A percentile compares a stretch with the other conserved stretches of the same genome.
Conservation (phyloP, 2,329 filamentous ascomycete genomes). For the Botryotinia calthae region DNA sequence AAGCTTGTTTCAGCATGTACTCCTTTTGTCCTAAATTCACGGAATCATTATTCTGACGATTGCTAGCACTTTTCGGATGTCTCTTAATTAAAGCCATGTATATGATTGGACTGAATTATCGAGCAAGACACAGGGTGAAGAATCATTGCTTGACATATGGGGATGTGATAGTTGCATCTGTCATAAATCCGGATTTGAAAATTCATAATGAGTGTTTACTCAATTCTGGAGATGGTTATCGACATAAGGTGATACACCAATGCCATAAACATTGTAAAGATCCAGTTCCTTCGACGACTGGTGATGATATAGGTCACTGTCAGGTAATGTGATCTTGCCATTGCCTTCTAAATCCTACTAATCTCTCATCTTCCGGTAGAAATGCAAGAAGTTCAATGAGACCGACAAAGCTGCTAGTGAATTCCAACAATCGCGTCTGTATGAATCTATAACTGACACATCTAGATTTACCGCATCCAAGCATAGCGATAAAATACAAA, state of each 20-base stretch:
- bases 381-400: slow-evolving; percentile 31
- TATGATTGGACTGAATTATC: slow-evolving; percentile 28
- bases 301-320: slow-evolving; percentile 29
- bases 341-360: neutral
- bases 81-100: slow-evolving; percentile 29
- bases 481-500: slow-evolving; percentile 31
- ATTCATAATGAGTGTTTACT: slow-evolving; percentile 31
- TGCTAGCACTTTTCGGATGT: slow-evolving; percentile 23
- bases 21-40: neutral
- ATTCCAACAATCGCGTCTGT: neutral
- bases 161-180: slow-evolving; percentile 30
- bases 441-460: no score
- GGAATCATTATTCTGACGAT: neutral
- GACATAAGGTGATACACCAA: slow-evolving; percentile 23
- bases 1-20: slow-evolving; percentile 26
- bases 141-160: slow-evolving; percentile 29
- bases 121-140: slow-evolving; percentile 23
- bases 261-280: slow-evolving; percentile 33
- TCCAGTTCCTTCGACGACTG: slow-evolving; percentile 21
- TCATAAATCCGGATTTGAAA: slow-evolving; percentile 28
- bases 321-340: slow-evolving; percentile 8
- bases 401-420: slow-evolving; percentile 26
- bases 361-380: neutral
- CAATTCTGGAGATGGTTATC: slow-evolving; percentile 31
- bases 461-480: slow-evolving; percentile 28